Conservation (phyloP, 176 grass and related monocot species). For the Rhynchospora tenuis region DNA sequence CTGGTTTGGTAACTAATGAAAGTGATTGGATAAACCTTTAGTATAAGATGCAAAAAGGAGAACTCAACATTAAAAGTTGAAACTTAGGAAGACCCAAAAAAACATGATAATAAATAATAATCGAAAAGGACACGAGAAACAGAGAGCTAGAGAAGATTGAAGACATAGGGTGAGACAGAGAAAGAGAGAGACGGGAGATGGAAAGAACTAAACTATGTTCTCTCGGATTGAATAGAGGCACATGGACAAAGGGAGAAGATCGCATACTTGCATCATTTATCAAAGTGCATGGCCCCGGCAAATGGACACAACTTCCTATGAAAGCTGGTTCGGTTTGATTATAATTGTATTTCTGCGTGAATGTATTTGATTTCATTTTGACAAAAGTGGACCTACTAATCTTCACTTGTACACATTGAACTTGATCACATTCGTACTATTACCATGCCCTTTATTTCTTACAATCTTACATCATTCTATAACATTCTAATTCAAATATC, state of each 20-base stretch:
- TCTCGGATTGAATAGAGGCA: slow-evolving; percentile 26
- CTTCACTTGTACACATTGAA: not conserved
- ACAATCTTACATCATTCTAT: too few species aligned
- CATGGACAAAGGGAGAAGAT: slow-evolving; percentile 34
- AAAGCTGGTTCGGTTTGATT: slow-evolving; percentile 27
- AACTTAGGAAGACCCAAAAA: not conserved
- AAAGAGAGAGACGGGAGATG: not conserved
- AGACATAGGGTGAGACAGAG: not conserved
- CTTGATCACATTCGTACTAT: not conserved
- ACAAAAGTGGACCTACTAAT: not conserved
- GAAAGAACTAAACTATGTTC: not conserved
- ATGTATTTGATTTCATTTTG: not conserved
- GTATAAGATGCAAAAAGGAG: not conserved
- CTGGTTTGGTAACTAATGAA: slow-evolving; percentile 13
- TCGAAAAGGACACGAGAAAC: not conserved
- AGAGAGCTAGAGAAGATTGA: not conserved
- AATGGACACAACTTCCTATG: slow-evolving; percentile 30
- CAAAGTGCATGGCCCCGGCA: slow-evolving; percentile 9
- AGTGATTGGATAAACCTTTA: not conserved
- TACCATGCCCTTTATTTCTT: not conserved
- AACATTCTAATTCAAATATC: not conserved
- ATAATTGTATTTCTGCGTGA: not conserved
- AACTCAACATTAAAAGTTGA: not conserved
- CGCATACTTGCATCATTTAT: slow-evolving; percentile 29
- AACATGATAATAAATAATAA: too few species aligned